Conservation (phyloP, 1,139 yeast species). For the Groenewaldozyma auringiensis region DNA sequence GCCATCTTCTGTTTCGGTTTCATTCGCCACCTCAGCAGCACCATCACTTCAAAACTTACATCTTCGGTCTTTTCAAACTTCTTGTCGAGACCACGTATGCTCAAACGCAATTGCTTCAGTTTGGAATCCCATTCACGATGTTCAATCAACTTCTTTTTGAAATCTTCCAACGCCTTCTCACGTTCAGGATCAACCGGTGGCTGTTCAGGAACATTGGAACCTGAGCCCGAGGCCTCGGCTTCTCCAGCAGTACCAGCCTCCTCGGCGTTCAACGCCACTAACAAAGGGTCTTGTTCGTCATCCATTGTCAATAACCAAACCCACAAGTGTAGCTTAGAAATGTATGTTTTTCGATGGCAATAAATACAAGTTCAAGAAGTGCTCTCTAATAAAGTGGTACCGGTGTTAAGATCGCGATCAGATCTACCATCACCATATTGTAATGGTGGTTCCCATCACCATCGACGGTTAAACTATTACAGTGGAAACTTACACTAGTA, state of each 20-base stretch:
- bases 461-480: too few relatives aligned
- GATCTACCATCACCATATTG: too few relatives aligned
- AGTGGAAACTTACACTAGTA: too few relatives aligned
- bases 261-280: conserved; percentile 26
- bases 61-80: conserved; percentile 91
- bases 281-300: conserved; percentile 28
- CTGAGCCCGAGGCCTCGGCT: conserved; percentile 1
- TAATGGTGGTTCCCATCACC: too few relatives aligned
- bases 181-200: conserved; percentile 57
- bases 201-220: conserved; percentile 8
- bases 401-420: neutral
- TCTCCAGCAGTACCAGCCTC: conserved; percentile 17
- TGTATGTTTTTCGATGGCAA: neutral
- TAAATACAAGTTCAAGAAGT: neutral
- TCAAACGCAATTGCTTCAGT: conserved; percentile 73
- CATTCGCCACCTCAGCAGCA: neutral
- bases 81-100: conserved; percentile 76
- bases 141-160: conserved; percentile 80
- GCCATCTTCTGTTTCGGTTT: conserved; percentile 7
- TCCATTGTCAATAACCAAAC: conserved; percentile 7
- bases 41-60: conserved; percentile 17
- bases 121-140: conserved; percentile 95
- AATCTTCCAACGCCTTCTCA: conserved; percentile 67
- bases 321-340: conserved; percentile 3
- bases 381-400: neutral